phyloP scores from a whole-genome alignment of 352 stramenopile species.

The Phytophthora pluvialis region DNA sequence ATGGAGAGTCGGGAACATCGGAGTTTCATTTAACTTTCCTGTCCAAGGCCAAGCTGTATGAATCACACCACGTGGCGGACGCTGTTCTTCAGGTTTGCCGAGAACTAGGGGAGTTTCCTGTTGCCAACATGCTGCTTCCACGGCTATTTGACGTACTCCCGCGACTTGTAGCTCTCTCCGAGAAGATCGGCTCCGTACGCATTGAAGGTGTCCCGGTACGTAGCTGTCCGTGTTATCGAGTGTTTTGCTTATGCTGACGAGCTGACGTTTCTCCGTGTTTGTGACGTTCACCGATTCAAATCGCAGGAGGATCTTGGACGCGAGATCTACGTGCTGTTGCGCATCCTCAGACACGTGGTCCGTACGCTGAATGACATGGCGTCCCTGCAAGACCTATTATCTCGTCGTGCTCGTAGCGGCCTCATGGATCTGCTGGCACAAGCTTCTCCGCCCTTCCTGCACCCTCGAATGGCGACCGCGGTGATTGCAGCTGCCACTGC shows the following conservation, averaged over 20 bases:
- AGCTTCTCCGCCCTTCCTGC: constrained; percentile 70
- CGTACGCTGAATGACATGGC: constrained; percentile 58
- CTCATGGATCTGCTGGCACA: constrained; percentile 62
- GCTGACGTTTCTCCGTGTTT: constrained; percentile 5
- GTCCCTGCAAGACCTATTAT: constrained; percentile 55
- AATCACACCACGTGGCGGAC: constrained; percentile 72
- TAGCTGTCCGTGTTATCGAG: background rate
- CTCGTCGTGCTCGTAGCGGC: constrained; percentile 43
- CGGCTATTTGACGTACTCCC: constrained; percentile 70
- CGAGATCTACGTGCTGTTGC: constrained; percentile 77
- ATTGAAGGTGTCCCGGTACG: constrained; percentile 77
- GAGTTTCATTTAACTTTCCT: constrained; percentile 76
- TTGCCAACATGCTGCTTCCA: constrained; percentile 59
- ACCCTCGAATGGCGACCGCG: constrained; percentile 60
- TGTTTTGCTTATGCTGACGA: constrained; percentile 3
- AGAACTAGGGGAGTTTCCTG: constrained; percentile 55
- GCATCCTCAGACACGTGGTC: constrained; percentile 66
- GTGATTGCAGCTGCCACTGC: constrained; percentile 58
- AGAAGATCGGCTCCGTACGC: constrained; percentile 66
- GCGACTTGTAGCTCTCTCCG: constrained; percentile 54
- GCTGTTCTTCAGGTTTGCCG: constrained; percentile 67
- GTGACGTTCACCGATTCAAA: background rate
- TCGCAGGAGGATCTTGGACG: constrained; percentile 66
- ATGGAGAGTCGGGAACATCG: constrained; percentile 21
- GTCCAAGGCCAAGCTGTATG: constrained; percentile 63